Evolutionary conservation across 2,329 filamentous ascomycete species (phyloP).

Genomic region (Xylariaceae sp.): DNA sequence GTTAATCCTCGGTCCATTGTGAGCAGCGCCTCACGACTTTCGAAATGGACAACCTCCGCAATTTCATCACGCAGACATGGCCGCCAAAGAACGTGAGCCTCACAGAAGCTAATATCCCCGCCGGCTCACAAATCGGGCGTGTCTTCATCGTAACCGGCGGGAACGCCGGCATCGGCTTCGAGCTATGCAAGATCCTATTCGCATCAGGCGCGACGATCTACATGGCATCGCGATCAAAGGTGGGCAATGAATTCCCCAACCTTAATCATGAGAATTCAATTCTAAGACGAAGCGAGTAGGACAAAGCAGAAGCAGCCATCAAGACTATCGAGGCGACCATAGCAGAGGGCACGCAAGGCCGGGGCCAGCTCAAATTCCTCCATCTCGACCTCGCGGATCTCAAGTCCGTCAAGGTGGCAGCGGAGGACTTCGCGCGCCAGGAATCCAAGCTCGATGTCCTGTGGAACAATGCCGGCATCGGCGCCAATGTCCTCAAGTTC

Average conservation of each 20-base stretch:
- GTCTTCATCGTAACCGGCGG: slow-evolving; percentile 57
- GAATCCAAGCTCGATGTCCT: slow-evolving; percentile 32
- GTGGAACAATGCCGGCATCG: slow-evolving; percentile 37
- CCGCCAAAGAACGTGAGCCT: slow-evolving; percentile 38
- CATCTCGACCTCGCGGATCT: slow-evolving; percentile 32
- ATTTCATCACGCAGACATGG: slow-evolving; percentile 29
- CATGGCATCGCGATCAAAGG: slow-evolving; percentile 53
- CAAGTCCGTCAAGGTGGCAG: slow-evolving; percentile 26
- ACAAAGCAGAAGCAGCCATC: slow-evolving; percentile 44
- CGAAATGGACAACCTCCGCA: slow-evolving; percentile 18
- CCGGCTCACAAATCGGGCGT: slow-evolving; percentile 34
- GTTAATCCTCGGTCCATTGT: too few species aligned
- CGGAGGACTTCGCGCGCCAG: slow-evolving; percentile 24
- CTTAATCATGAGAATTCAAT: slow-evolving; percentile 29
- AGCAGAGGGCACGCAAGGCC: slow-evolving; percentile 5
- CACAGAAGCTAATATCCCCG: slow-evolving; percentile 35
- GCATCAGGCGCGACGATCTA: slow-evolving; percentile 59
- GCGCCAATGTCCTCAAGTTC: slow-evolving; percentile 23
- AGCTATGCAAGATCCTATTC: slow-evolving; percentile 61
- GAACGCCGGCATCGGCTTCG: slow-evolving; percentile 52
- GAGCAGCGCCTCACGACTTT: too few species aligned
- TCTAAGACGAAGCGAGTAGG: slow-evolving; percentile 37
- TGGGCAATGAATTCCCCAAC: background rate
- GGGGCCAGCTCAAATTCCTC: slow-evolving; percentile 30
- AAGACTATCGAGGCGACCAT: slow-evolving; percentile 33